These are phyloP conservation scores for Cunninghamia lanceolata DNA, from an alignment of 75 land plant species.

Conservation along the genomic window DNA sequence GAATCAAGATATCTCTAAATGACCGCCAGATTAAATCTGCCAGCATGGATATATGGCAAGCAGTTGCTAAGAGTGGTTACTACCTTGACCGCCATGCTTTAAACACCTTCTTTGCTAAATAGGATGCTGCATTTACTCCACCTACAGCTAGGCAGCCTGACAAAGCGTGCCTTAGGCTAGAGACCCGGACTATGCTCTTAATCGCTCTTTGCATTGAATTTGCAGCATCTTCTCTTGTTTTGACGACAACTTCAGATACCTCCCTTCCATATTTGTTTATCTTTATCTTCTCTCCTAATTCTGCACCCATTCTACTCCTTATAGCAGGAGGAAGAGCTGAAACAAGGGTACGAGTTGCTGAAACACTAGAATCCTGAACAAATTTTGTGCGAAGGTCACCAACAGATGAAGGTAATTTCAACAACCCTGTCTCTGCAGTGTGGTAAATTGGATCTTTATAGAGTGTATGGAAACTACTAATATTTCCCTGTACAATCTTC, in stretches of 20 bases:
- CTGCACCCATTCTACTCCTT: slow-evolving; percentile 26
- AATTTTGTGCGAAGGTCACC: slow-evolving; percentile 28
- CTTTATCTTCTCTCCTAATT: slow-evolving; percentile 21
- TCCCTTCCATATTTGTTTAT: slow-evolving; percentile 19
- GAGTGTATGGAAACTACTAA: slow-evolving; percentile 47
- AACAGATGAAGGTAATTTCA: slow-evolving; percentile 42
- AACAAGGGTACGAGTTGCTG: slow-evolving; percentile 37
- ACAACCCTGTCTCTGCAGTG: slow-evolving; percentile 42
- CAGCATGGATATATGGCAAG: neutral
- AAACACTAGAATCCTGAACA: slow-evolving; percentile 44
- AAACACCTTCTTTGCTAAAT: slow-evolving; percentile 53
- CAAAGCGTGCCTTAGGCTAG: slow-evolving; percentile 84
- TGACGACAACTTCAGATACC: slow-evolving; percentile 30
- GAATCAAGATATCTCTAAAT: neutral
- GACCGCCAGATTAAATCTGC: neutral
- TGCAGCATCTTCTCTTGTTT: slow-evolving; percentile 53
- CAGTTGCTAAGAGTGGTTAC: neutral
- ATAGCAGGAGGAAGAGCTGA: slow-evolving; percentile 43
- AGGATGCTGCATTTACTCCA: slow-evolving; percentile 65
- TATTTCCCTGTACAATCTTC: slow-evolving; percentile 83
- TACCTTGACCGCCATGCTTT: slow-evolving; percentile 78
- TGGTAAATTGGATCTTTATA: slow-evolving; percentile 63
- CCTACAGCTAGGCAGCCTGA: slow-evolving; percentile 83
- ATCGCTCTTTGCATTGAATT: slow-evolving; percentile 42
- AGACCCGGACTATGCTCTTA: slow-evolving; percentile 63